phyloP scores from a whole-genome alignment of 306 rosid species.

The Sicyos baderoa region DNA sequence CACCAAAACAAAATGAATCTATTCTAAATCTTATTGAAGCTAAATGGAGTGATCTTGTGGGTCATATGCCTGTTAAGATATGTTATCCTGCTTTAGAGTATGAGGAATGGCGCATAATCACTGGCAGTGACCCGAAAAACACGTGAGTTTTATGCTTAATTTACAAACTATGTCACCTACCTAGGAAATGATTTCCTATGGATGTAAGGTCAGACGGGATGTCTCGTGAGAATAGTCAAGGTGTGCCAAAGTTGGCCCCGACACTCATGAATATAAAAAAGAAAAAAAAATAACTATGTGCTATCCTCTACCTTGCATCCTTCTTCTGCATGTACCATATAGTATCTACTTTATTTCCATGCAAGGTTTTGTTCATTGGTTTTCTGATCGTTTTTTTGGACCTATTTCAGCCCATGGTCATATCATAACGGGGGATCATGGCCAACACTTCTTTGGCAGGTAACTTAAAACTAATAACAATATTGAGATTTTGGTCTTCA shows the following conservation, averaged over 20 bases:
- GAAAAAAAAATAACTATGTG: not conserved
- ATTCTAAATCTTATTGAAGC: conserved; percentile 65
- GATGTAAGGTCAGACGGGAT: too few species aligned
- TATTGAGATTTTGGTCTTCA: not conserved
- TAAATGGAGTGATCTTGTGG: conserved; percentile 86
- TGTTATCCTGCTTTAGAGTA: conserved; percentile 84
- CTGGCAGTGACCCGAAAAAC: conserved; percentile 93
- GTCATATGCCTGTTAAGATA: conserved; percentile 84
- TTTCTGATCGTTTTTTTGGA: conserved; percentile 9
- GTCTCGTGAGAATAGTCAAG: too few species aligned
- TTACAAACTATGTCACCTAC: not conserved
- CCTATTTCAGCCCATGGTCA: conserved; percentile 79
- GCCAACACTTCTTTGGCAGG: conserved; percentile 99
- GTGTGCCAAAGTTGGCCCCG: too few species aligned
- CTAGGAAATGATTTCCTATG: too few species aligned
- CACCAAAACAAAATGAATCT: conserved; percentile 73
- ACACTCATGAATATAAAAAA: too few species aligned
- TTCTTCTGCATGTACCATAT: conserved; percentile 9
- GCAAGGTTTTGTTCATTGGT: not conserved
- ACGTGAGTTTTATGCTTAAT: conserved; percentile 42
- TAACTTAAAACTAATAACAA: conserved; percentile 22
- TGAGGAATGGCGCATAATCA: conserved; percentile 89
- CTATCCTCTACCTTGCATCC: not conserved
- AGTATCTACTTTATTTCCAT: not conserved
- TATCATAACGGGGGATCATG: conserved; percentile 98